Evolutionary conservation across 345 rosid genomes (phyloP).

Genomic region (Camelina sativa): DNA sequence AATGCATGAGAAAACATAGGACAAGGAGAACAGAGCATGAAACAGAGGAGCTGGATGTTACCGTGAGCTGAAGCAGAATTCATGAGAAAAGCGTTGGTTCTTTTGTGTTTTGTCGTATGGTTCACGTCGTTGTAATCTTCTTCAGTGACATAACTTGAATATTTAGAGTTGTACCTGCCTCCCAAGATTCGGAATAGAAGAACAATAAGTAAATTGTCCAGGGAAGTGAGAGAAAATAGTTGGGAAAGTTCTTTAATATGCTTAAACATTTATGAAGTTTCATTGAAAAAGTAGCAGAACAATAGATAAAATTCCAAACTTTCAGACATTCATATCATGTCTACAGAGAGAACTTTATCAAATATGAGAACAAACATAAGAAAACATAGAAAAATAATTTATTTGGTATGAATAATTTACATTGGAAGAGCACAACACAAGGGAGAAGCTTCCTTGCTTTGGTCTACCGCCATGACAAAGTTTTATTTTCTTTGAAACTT

Average conservation of each 20-base stretch:
- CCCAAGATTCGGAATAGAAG: background rate
- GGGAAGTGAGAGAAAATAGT: background rate
- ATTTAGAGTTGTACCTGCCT: constrained; percentile 51
- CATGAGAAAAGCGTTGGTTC: constrained; percentile 38
- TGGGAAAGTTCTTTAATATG: background rate
- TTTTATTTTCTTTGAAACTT: background rate
- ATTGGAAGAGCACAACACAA: constrained; percentile 27
- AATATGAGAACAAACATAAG: background rate
- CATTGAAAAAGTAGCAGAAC: background rate
- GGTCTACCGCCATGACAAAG: constrained; percentile 21
- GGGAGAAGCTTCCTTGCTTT: constrained; percentile 27
- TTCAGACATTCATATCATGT: background rate
- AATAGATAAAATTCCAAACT: background rate
- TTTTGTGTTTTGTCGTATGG: constrained; percentile 42
- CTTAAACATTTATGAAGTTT: background rate
- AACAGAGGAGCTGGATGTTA: constrained; percentile 33
- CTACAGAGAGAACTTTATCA: background rate
- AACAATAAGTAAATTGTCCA: background rate
- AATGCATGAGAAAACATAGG: background rate
- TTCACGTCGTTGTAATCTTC: constrained; percentile 36
- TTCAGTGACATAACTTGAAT: constrained; percentile 39
- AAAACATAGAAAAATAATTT: background rate
- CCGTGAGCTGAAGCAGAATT: constrained; percentile 70
- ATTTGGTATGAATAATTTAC: background rate
- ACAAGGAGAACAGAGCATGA: background rate